Conservation (phyloP, 208 protist genomes). For the Trypanosoma vivax region DNA sequence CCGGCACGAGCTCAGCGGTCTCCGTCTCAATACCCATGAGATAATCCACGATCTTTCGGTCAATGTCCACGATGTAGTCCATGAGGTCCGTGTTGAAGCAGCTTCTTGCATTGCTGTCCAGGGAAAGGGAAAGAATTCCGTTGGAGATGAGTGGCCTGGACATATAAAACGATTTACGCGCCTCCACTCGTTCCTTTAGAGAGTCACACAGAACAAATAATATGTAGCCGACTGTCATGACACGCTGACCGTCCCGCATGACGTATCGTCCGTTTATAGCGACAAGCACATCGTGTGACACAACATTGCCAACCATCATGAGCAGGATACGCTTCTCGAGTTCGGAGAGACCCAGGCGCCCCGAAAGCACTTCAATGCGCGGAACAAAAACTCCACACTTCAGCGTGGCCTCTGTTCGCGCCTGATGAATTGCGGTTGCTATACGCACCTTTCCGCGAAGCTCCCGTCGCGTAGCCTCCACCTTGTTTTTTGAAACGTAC, state of each 20-base stretch:
- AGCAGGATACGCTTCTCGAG: slow-evolving; percentile 88
- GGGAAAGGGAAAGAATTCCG: slow-evolving; percentile 56
- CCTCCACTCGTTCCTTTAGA: slow-evolving; percentile 75
- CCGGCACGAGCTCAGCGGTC: slow-evolving; percentile 87
- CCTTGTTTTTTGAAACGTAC: slow-evolving; percentile 67
- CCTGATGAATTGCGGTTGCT: slow-evolving; percentile 40
- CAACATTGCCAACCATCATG: slow-evolving; percentile 76
- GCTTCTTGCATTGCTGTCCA: slow-evolving; percentile 39
- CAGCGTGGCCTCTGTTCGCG: slow-evolving; percentile 66
- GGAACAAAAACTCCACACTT: slow-evolving; percentile 55
- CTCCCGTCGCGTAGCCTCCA: slow-evolving; percentile 79
- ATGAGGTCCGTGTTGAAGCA: slow-evolving; percentile 90
- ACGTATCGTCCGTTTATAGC: slow-evolving; percentile 84
- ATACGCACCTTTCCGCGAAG: slow-evolving; percentile 78
- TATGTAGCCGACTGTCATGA: slow-evolving; percentile 86
- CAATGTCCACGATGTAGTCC: slow-evolving; percentile 88
- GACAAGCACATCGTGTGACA: slow-evolving; percentile 87
- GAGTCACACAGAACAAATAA: slow-evolving; percentile 86
- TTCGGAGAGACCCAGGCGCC: slow-evolving; percentile 63
- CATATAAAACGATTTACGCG: slow-evolving; percentile 85
- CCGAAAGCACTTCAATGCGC: slow-evolving; percentile 77
- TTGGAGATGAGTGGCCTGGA: slow-evolving; percentile 65
- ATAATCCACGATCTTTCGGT: slow-evolving; percentile 90
- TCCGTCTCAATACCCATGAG: slow-evolving; percentile 86
- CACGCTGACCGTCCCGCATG: slow-evolving; percentile 72